phyloP scores from a whole-genome alignment of 805 yeast genomes.

The Candida coquimbonensis region DNA sequence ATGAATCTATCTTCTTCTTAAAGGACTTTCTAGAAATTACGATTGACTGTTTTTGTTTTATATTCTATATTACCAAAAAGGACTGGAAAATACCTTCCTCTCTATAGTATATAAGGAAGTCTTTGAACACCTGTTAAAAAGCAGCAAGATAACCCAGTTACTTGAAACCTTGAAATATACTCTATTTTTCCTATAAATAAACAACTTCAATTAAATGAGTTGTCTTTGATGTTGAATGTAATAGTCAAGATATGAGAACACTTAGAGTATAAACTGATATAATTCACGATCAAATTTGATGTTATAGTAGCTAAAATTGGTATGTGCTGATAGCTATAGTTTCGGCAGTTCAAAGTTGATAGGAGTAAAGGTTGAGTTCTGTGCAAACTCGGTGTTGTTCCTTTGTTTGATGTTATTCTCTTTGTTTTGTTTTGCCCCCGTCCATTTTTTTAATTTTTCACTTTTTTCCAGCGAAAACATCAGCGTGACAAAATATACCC shows the following conservation, averaged over 20 bases:
- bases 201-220: conserved; percentile 20
- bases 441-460: conserved; percentile 10
- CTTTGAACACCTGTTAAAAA: background rate
- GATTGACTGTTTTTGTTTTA: background rate
- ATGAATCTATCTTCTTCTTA: background rate
- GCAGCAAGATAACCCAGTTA: background rate
- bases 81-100: background rate
- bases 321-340: conserved; percentile 5
- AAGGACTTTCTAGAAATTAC: background rate
- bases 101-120: conserved; percentile 1
- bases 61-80: background rate
- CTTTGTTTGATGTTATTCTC: conserved; percentile 3
- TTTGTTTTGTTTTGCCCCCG: conserved; percentile 15
- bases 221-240: conserved; percentile 1
- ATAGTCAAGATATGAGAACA: background rate
- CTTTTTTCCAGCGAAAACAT: conserved; percentile 3
- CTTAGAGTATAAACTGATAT: conserved; percentile 5
- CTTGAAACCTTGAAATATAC: background rate
- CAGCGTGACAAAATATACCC: background rate
- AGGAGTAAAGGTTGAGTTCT: conserved; percentile 9
- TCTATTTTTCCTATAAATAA: background rate
- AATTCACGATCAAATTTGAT: conserved; percentile 10
- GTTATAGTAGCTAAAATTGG: conserved; percentile 1
- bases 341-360: conserved; percentile 5
- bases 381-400: conserved; percentile 10